Evolutionary conservation across 1,284 basidiomycete species (phyloP).

Genomic region (Cutaneotrichosporon curvatum): DNA sequence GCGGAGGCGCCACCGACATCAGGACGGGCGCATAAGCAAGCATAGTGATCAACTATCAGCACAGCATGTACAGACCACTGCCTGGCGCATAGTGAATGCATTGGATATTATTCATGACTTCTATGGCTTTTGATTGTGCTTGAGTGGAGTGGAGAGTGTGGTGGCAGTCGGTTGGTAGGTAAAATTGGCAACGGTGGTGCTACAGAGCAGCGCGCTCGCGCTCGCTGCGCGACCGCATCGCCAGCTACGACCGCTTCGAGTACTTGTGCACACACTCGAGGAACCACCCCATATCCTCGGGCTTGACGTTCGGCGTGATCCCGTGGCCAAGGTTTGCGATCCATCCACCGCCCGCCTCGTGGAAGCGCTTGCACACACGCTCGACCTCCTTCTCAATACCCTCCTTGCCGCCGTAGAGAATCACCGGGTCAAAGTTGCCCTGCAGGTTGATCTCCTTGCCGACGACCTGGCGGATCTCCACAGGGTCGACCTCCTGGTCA

Average conservation of each 20-base stretch:
- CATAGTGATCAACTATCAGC: too few species aligned
- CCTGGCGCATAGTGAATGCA: background rate
- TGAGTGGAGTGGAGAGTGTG: background rate
- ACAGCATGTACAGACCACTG: conserved; percentile 1
- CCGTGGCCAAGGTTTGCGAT: conserved; percentile 97
- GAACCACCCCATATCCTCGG: conserved; percentile 83
- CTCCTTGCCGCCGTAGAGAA: conserved; percentile 77
- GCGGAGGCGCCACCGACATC: conserved; percentile 57
- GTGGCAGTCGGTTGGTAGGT: background rate
- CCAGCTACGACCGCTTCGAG: conserved; percentile 23
- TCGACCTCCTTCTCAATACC: conserved; percentile 84
- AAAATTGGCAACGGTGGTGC: background rate
- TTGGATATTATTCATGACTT: background rate
- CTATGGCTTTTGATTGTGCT: background rate
- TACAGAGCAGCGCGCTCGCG: too few species aligned
- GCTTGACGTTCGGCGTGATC: conserved; percentile 90
- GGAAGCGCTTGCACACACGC: conserved; percentile 72
- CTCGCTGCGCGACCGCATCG: background rate
- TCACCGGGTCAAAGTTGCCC: conserved; percentile 87
- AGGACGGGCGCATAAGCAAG: conserved; percentile 24
- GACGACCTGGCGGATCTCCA: conserved; percentile 58
- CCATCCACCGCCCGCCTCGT: conserved; percentile 57
- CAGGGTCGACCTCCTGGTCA: conserved; percentile 78
- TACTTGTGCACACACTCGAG: conserved; percentile 86
- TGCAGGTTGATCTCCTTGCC: conserved; percentile 64